These are phyloP conservation scores for Sarcodon aspratus DNA, from an alignment of 768 basidiomycete genomes.

Conservation along the genomic window DNA sequence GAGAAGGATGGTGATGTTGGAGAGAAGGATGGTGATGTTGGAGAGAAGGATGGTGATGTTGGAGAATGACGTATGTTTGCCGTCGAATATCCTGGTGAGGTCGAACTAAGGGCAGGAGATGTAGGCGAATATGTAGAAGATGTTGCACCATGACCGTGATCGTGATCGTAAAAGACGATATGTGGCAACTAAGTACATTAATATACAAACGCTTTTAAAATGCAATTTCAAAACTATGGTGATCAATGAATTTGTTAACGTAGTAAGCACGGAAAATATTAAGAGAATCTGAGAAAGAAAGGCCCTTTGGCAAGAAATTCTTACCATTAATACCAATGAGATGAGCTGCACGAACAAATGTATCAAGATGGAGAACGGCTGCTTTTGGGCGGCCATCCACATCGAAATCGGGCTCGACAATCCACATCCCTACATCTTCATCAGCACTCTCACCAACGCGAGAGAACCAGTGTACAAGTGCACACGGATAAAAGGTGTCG, in stretches of 20 bases:
- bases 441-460: background rate
- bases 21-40: too few species aligned
- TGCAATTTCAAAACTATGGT: background rate
- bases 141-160: too few species aligned
- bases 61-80: too few species aligned
- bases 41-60: too few species aligned
- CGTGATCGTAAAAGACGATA: too few species aligned
- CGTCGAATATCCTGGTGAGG: too few species aligned
- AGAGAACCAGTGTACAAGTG: slow-evolving; percentile 1
- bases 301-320: background rate
- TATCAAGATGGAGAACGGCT: background rate
- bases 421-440: slow-evolving; percentile 2
- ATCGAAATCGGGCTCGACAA: background rate
- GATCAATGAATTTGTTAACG: background rate
- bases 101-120: too few species aligned
- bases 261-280: background rate
- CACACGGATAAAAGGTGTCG: background rate
- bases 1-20: too few species aligned
- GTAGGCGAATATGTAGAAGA: too few species aligned
- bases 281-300: background rate
- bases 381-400: background rate
- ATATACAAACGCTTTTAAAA: too few species aligned
- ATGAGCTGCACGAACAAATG: slow-evolving; percentile 1
- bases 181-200: too few species aligned
- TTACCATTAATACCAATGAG: background rate